Evolutionary conservation across 2,329 filamentous ascomycete genomes (phyloP).

Genomic region (Triangularia verruculosa): DNA sequence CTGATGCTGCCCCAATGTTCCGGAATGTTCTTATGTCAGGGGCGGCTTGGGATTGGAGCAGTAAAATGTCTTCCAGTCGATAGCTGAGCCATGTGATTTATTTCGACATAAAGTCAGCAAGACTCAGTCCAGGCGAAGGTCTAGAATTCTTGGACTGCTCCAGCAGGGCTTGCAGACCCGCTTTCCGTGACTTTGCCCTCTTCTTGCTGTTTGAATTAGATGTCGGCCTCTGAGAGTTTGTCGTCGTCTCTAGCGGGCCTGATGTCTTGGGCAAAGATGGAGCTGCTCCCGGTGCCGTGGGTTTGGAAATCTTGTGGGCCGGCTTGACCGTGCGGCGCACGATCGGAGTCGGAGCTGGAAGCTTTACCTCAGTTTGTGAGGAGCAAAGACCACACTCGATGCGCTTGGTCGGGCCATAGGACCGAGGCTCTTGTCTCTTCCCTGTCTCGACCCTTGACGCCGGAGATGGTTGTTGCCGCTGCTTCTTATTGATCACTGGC

Average conservation of each 20-base stretch:
- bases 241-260: neutral
- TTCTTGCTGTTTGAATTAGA: slow-evolving; percentile 62
- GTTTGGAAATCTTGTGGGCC: slow-evolving; percentile 30
- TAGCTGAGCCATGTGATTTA: slow-evolving; percentile 14
- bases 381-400: slow-evolving; percentile 47
- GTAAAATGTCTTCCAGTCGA: neutral
- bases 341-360: slow-evolving; percentile 39
- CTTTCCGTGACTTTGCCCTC: slow-evolving; percentile 62
- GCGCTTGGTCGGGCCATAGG: slow-evolving; percentile 37
- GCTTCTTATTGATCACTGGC: neutral
- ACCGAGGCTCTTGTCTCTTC: slow-evolving; percentile 15
- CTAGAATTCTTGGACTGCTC: slow-evolving; percentile 45
- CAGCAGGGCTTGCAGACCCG: slow-evolving; percentile 64
- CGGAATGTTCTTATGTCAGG: slow-evolving; percentile 24
- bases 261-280: slow-evolving; percentile 26
- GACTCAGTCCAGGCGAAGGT: slow-evolving; percentile 44
- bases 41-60: neutral
- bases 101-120: slow-evolving; percentile 55
- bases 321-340: slow-evolving; percentile 27
- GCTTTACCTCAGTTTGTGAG: slow-evolving; percentile 40
- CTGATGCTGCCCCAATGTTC: slow-evolving; percentile 23
- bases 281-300: slow-evolving; percentile 11
- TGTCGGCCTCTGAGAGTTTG: slow-evolving; percentile 17
- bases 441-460: neutral
- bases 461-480: slow-evolving; percentile 40